Evolutionary conservation across 1,284 basidiomycete species (phyloP).

Genomic region (Grifola frondosa): DNA sequence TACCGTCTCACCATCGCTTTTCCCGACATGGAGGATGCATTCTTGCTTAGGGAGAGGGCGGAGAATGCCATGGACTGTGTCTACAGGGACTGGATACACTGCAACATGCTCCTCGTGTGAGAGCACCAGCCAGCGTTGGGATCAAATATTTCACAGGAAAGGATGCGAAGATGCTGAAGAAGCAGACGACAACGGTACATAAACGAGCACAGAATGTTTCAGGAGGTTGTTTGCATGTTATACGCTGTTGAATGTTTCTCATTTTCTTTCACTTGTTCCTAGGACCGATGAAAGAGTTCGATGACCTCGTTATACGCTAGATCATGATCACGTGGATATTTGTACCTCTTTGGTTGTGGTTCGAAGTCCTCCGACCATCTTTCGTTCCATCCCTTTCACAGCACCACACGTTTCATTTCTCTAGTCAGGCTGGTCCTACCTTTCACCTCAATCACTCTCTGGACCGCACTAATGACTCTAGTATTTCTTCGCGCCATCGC

Average conservation of each 20-base stretch:
- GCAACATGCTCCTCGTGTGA: too few species aligned
- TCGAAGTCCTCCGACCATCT: slow-evolving; percentile 8
- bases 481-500: slow-evolving; percentile 17
- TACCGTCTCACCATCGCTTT: slow-evolving; percentile 80
- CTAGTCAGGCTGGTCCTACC: slow-evolving; percentile 15
- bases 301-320: too few species aligned
- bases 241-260: slow-evolving; percentile 5
- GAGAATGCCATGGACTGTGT: slow-evolving; percentile 71
- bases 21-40: slow-evolving; percentile 53
- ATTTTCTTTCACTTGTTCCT: neutral
- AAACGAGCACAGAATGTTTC: too few species aligned
- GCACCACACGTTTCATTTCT: too few species aligned
- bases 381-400: neutral
- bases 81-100: slow-evolving; percentile 40
- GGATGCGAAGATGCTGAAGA: too few species aligned
- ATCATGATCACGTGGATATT: slow-evolving; percentile 19
- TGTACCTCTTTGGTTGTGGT: slow-evolving; percentile 17
- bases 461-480: slow-evolving; percentile 2
- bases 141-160: too few species aligned
- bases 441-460: slow-evolving; percentile 6
- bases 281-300: neutral
- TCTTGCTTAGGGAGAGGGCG: slow-evolving; percentile 58
- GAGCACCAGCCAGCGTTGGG: too few species aligned
- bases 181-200: too few species aligned
- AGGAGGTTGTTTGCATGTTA: too few species aligned